These are phyloP conservation scores for Coriolopsis trogii DNA, from an alignment of 1,284 basidiomycete species.

Conservation along the genomic window DNA sequence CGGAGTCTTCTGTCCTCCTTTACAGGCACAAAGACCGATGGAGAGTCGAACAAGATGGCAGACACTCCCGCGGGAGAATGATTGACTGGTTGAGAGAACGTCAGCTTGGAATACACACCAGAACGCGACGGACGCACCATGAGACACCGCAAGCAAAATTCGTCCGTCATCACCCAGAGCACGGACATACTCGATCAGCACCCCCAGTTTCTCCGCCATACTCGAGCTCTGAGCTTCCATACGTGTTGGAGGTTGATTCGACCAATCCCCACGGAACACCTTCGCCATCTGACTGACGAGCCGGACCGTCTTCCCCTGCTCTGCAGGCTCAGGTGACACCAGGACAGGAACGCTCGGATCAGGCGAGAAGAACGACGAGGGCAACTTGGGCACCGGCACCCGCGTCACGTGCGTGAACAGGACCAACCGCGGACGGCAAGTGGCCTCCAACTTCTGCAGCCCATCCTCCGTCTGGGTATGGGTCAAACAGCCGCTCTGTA, in stretches of 20 bases:
- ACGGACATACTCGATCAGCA: slow-evolving; percentile 70
- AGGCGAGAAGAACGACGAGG: slow-evolving; percentile 34
- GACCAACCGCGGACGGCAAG: slow-evolving; percentile 66
- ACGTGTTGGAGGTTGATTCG: slow-evolving; percentile 48
- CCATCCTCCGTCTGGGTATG: slow-evolving; percentile 19
- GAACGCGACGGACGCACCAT: slow-evolving; percentile 12
- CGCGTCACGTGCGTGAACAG: slow-evolving; percentile 71
- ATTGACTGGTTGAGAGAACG: slow-evolving; percentile 14
- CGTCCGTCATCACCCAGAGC: slow-evolving; percentile 54
- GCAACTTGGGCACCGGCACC: slow-evolving; percentile 59
- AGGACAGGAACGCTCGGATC: slow-evolving; percentile 28
- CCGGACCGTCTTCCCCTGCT: slow-evolving; percentile 38
- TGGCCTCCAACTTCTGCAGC: slow-evolving; percentile 30
- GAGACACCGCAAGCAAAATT: slow-evolving; percentile 11
- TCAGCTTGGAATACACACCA: neutral
- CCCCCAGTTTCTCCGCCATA: slow-evolving; percentile 59
- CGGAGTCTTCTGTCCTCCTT: too few species aligned
- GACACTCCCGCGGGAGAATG: slow-evolving; percentile 48
- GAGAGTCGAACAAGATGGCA: slow-evolving; percentile 54
- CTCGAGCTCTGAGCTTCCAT: slow-evolving; percentile 19
- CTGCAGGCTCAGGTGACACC: slow-evolving; percentile 21
- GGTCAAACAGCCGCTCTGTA: slow-evolving; percentile 46
- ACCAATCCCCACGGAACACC: slow-evolving; percentile 41
- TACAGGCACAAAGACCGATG: too few species aligned
- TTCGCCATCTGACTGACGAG: slow-evolving; percentile 69